Evolutionary conservation across 2,329 filamentous ascomycete genomes (phyloP), one percentile per base, ranked within the genome.

Genomic region (Aspergillus candidus): DNA sequence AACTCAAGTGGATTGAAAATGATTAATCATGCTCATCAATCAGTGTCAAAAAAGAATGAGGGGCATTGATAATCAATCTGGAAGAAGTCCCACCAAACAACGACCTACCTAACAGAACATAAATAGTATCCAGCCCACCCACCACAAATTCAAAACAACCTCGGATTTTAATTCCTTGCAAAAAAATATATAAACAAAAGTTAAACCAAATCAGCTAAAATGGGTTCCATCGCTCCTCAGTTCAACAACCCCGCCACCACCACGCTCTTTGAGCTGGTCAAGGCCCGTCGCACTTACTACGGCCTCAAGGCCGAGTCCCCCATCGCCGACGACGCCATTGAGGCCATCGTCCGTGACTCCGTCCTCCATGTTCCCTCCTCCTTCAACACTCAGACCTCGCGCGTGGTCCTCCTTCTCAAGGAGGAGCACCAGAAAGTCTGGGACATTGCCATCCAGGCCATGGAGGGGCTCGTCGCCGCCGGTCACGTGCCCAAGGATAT

Each of bases 371-470:
- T 83, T 1, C 89, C 89, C 40, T 84, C 79, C 41, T 83, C 83
- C 54, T 95, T 94, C 82, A 94, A 95, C 80, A 84, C 80, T 36
- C 89, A 94, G 75, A 81, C 80, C 56, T 83, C 86, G 57, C 83
- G 90, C 49, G 72, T 84, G 45, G 78, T 94, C 35, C 77, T 94
- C 43, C 79, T 95, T 44, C 76, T 91, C 60, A 85, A 84, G 63
- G 80, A 79, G 54, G 86, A 94, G 68, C 89, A 95, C 75, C 80
- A 88, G 60, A 87, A 87, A 75, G 80, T 94, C 59, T 95, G 88
- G 89, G 82, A 87, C 62, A 76, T 88, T 49, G 76, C 82, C 47
- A 73, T 89, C 47, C 81, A 83, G 72, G 73, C 74, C 15, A 77
- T 88, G 54, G 60, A 63, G 54, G 55, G 56, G 1, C 58, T 63